These are phyloP conservation scores for Fusarium sp. DNA, from an alignment of 2,329 filamentous ascomycete species.

Conservation along the genomic window DNA sequence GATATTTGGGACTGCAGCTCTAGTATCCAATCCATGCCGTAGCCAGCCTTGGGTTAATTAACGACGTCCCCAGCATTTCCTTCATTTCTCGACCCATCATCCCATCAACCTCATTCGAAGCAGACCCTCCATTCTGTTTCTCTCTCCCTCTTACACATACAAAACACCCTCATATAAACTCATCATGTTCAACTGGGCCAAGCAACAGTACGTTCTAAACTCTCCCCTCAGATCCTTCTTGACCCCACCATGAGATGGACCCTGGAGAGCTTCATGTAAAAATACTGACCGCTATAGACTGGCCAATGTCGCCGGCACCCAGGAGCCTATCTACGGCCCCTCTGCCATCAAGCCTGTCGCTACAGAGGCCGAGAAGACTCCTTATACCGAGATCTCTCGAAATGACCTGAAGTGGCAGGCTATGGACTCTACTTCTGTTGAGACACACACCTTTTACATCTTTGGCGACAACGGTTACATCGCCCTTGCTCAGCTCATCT, in stretches of 20 bases:
- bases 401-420: constrained; percentile 85
- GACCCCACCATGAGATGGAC: constrained; percentile 19
- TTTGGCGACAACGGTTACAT: constrained; percentile 80
- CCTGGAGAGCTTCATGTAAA: constrained; percentile 10
- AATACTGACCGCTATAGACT: constrained; percentile 57
- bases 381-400: constrained; percentile 82
- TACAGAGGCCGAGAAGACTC: constrained; percentile 78
- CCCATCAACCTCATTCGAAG: constrained; percentile 16
- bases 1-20: constrained; percentile 8
- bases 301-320: constrained; percentile 88
- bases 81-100: constrained; percentile 39
- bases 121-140: background rate
- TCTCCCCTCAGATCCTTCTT: constrained; percentile 5
- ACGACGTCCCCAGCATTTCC: constrained; percentile 29
- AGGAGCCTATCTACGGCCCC: constrained; percentile 95
- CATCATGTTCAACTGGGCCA: constrained; percentile 93
- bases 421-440: constrained; percentile 86
- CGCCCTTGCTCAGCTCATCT: constrained; percentile 89
- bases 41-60: constrained; percentile 25
- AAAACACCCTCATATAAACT: constrained; percentile 1
- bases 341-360: constrained; percentile 87
- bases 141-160: background rate
- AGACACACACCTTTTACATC: constrained; percentile 95
- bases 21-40: background rate
- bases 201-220: constrained; percentile 76